Evolutionary conservation across 768 basidiomycete genomes (phyloP).

Genomic region (Lentinula sp.): DNA sequence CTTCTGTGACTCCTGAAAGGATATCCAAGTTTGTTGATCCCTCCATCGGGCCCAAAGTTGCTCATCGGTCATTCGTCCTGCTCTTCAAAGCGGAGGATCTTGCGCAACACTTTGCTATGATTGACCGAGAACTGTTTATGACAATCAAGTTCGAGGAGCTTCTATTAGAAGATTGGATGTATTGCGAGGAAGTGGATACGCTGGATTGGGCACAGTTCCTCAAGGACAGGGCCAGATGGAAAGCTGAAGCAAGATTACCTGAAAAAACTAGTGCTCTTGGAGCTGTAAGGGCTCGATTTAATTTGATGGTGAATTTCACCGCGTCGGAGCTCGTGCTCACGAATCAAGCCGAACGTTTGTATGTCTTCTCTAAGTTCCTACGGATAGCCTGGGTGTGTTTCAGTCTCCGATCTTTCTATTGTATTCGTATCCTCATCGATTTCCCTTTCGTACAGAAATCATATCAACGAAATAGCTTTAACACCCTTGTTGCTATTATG

Average conservation of each 20-base stretch:
- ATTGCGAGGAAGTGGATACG: constrained; percentile 57
- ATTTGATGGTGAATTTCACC: constrained; percentile 77
- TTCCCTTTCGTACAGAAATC: constrained; percentile 52
- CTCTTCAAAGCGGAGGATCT: constrained; percentile 52
- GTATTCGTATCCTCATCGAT: constrained; percentile 1
- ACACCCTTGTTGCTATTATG: constrained; percentile 74
- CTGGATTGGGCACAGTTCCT: constrained; percentile 83
- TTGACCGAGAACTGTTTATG: constrained; percentile 84
- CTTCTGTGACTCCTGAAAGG: constrained; percentile 17
- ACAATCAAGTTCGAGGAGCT: constrained; percentile 84
- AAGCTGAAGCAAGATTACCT: constrained; percentile 49
- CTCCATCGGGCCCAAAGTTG: constrained; percentile 28
- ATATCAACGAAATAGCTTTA: constrained; percentile 72
- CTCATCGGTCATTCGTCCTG: constrained; percentile 72
- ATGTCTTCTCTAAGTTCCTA: constrained; percentile 74
- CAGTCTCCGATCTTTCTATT: neutral
- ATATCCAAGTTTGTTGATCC: constrained; percentile 27
- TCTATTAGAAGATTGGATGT: constrained; percentile 67
- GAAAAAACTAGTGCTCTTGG: constrained; percentile 69
- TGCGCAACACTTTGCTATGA: constrained; percentile 78
- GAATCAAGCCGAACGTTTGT: constrained; percentile 53
- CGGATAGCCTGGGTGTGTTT: constrained; percentile 71
- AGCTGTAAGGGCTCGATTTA: constrained; percentile 76
- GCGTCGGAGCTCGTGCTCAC: constrained; percentile 79
- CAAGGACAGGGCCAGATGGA: constrained; percentile 66